A percentile compares a stretch with the other conserved stretches of the same genome.
Evolutionary conservation across 345 rosid species (phyloP).

Genomic region (Syzygium grande): DNA sequence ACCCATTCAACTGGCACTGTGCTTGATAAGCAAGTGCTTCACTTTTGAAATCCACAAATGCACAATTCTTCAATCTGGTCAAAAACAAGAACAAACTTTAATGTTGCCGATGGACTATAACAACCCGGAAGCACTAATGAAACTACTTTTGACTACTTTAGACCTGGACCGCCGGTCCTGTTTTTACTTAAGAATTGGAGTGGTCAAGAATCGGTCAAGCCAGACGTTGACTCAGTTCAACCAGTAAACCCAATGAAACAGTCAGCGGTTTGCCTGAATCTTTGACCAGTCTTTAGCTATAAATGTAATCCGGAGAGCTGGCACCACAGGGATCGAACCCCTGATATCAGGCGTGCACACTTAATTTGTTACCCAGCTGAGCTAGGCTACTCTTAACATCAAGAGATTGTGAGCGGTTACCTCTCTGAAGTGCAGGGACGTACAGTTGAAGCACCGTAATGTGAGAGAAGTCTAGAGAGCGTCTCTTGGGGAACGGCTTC

Average conservation of each 20-base stretch:
- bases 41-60: constrained; percentile 78
- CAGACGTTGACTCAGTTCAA: not conserved
- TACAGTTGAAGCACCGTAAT: constrained; percentile 73
- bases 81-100: not conserved
- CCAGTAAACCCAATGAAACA: not conserved
- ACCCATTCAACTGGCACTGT: constrained; percentile 79
- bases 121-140: not conserved
- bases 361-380: not conserved
- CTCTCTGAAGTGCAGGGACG: constrained; percentile 73
- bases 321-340: not conserved
- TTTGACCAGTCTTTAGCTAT: not conserved
- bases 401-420: constrained; percentile 16
- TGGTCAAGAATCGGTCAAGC: not conserved
- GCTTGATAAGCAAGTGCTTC: constrained; percentile 78
- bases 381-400: not conserved
- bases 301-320: not conserved
- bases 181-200: not conserved
- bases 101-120: not conserved
- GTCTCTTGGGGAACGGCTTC: constrained; percentile 77
- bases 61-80: constrained; percentile 70
- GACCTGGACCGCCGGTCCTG: not conserved
- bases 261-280: not conserved
- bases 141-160: not conserved
- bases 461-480: constrained; percentile 62
- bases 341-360: not conserved